These are phyloP conservation scores for Cutaneotrichosporon daszewskae DNA, from an alignment of 1,284 basidiomycete genomes.

Conservation along the genomic window DNA sequence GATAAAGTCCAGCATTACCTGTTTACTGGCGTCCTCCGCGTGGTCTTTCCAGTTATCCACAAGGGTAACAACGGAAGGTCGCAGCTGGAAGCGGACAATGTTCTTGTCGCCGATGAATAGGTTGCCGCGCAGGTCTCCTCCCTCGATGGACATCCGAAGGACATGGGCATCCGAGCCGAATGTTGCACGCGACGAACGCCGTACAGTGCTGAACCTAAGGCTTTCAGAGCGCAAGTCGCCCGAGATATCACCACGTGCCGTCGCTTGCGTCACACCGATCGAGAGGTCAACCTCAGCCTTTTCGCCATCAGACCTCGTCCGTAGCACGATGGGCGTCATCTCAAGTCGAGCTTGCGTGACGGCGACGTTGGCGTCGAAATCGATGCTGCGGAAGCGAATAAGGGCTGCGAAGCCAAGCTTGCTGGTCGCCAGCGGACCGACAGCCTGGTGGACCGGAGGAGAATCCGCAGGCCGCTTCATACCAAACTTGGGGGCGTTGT, in stretches of 20 bases:
- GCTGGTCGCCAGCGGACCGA: neutral
- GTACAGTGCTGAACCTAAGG: conserved; percentile 68
- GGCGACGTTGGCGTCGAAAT: conserved; percentile 68
- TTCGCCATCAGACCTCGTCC: conserved; percentile 37
- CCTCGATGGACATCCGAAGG: conserved; percentile 69
- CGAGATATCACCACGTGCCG: conserved; percentile 67
- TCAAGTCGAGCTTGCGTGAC: conserved; percentile 55
- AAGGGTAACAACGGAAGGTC: conserved; percentile 67
- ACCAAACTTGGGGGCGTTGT: conserved; percentile 36
- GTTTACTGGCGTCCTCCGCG: conserved; percentile 51
- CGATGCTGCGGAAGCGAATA: conserved; percentile 64
- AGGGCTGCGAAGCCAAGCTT: conserved; percentile 50
- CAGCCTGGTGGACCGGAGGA: neutral
- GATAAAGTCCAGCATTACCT: conserved; percentile 68
- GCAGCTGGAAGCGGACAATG: conserved; percentile 73
- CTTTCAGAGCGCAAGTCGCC: conserved; percentile 63
- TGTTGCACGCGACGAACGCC: conserved; percentile 51
- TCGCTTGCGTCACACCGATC: conserved; percentile 59
- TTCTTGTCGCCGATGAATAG: conserved; percentile 72
- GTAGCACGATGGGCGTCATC: conserved; percentile 53
- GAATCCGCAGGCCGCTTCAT: conserved; percentile 6
- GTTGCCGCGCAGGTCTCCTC: conserved; percentile 61
- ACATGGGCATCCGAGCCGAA: conserved; percentile 49
- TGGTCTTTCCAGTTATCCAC: conserved; percentile 74
- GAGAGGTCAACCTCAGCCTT: conserved; percentile 54